phyloP scores from a whole-genome alignment of 2,329 filamentous ascomycete species.

The Hymenoscyphus fructigenus region DNA sequence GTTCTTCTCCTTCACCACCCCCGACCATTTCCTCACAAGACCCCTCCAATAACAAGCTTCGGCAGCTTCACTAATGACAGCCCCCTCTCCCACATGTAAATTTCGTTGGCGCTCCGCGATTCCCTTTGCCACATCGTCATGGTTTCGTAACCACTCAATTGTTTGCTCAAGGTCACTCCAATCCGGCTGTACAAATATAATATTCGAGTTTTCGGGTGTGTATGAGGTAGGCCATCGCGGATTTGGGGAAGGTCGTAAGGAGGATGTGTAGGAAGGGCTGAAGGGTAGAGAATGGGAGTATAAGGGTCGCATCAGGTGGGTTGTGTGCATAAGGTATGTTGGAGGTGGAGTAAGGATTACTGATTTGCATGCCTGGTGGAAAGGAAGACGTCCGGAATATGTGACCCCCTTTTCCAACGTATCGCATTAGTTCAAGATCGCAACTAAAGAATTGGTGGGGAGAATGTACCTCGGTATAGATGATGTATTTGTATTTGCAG shows the following conservation, averaged over 20 bases:
- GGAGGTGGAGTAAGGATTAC: constrained; percentile 50
- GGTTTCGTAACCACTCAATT: constrained; percentile 45
- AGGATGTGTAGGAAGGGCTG: constrained; percentile 13
- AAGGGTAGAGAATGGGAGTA: constrained; percentile 40
- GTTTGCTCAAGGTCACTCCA: constrained; percentile 51
- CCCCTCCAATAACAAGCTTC: constrained; percentile 55
- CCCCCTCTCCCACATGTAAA: constrained; percentile 35
- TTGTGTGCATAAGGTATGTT: constrained; percentile 50
- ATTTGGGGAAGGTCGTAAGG: constrained; percentile 18
- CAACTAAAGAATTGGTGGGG: background rate
- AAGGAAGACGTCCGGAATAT: constrained; percentile 52
- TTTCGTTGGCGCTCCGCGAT: constrained; percentile 50
- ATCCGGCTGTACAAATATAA: constrained; percentile 51
- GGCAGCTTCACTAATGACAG: constrained; percentile 50
- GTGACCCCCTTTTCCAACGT: constrained; percentile 42
- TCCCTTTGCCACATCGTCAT: constrained; percentile 45
- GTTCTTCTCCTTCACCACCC: constrained; percentile 41
- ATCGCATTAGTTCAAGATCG: too few relatives aligned
- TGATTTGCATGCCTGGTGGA: constrained; percentile 50
- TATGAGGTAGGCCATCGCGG: constrained; percentile 43
- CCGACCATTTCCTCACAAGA: constrained; percentile 48
- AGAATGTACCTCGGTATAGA: constrained; percentile 46
- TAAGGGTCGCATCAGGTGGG: constrained; percentile 47
- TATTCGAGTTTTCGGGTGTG: constrained; percentile 42
- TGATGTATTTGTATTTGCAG: constrained; percentile 50